These are phyloP conservation scores for Thielaviopsis ethacetica DNA, from an alignment of 2,329 filamentous ascomycete species.

Conservation along the genomic window DNA sequence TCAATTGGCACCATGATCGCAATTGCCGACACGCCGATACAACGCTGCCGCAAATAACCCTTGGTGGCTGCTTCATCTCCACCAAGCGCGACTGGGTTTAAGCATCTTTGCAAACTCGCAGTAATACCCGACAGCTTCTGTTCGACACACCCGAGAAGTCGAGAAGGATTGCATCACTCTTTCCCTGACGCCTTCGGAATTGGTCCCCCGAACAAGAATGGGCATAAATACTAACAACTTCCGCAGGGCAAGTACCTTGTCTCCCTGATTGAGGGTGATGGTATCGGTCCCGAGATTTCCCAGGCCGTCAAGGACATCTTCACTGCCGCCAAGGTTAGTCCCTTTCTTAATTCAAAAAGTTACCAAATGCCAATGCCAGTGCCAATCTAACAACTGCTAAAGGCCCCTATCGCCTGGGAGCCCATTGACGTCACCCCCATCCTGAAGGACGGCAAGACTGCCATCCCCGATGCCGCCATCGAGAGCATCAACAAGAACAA, in stretches of 20 bases:
- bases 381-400: conserved; percentile 13
- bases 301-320: conserved; percentile 99
- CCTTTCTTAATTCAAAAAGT: conserved; percentile 4
- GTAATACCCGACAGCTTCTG: too few species aligned
- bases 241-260: conserved; percentile 83
- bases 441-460: conserved; percentile 87
- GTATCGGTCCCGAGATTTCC: conserved; percentile 94
- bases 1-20: too few species aligned
- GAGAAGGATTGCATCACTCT: too few species aligned
- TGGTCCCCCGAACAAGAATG: too few species aligned
- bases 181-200: too few species aligned
- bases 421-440: conserved; percentile 89
- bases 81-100: neutral
- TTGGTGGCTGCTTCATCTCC: neutral
- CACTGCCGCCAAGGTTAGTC: conserved; percentile 69
- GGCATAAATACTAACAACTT: conserved; percentile 4
- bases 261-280: conserved; percentile 95
- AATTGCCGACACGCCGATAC: too few species aligned
- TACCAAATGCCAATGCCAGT: too few species aligned
- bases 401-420: conserved; percentile 94
- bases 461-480: conserved; percentile 85
- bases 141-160: too few species aligned
- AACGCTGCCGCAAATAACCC: neutral
- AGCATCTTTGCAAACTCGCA: neutral
- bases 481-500: conserved; percentile 88